phyloP scores from a whole-genome alignment of 805 yeast genomes.

The Candida silvatica region DNA sequence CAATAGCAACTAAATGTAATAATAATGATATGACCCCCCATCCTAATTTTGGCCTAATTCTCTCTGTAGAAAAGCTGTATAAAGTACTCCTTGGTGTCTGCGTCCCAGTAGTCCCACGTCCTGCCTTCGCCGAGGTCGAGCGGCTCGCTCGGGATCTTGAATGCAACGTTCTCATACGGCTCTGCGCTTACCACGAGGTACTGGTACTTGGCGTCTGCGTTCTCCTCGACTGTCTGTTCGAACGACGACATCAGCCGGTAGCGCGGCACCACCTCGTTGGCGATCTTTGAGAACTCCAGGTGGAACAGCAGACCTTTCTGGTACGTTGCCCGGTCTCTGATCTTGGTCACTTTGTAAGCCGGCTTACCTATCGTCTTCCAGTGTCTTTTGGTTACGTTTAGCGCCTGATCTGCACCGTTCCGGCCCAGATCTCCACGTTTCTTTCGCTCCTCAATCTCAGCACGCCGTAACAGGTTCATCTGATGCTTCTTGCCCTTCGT shows the following conservation, averaged over 20 bases:
- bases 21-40: background rate
- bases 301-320: conserved; percentile 61
- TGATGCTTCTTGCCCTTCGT: conserved; percentile 81
- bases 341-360: conserved; percentile 54
- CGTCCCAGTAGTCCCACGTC: conserved; percentile 71
- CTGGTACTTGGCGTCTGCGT: conserved; percentile 42
- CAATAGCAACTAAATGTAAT: background rate
- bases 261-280: conserved; percentile 41
- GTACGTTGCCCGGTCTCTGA: conserved; percentile 51
- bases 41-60: background rate
- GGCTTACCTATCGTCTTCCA: conserved; percentile 69
- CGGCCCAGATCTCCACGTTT: conserved; percentile 9
- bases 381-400: conserved; percentile 35
- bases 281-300: conserved; percentile 44
- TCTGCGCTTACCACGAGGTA: conserved; percentile 79
- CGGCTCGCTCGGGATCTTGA: conserved; percentile 61
- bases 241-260: conserved; percentile 71
- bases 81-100: conserved; percentile 57
- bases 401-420: conserved; percentile 12
- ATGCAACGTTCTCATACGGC: conserved; percentile 77
- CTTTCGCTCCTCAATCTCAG: conserved; percentile 27
- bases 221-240: conserved; percentile 46
- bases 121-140: conserved; percentile 33
- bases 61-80: conserved; percentile 55
- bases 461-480: conserved; percentile 57